Evolutionary conservation across 192 early-diverging fungal species (phyloP).

Genomic region (Physocladia obscura): DNA sequence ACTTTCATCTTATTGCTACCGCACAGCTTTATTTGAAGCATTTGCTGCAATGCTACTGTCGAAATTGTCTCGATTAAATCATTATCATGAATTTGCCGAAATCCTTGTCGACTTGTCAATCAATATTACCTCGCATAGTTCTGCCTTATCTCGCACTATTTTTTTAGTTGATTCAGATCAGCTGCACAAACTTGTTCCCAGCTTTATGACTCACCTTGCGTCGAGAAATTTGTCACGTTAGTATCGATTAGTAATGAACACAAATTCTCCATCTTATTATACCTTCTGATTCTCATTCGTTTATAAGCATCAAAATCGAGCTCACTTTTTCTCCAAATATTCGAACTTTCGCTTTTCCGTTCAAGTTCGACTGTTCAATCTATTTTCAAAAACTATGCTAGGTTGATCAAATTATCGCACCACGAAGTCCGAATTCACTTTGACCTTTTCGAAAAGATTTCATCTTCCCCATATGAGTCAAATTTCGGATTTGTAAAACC

Average conservation of each 20-base stretch:
- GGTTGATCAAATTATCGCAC: not conserved
- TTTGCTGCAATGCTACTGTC: not conserved
- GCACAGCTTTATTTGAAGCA: not conserved
- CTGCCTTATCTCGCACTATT: not conserved
- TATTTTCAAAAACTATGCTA: not conserved
- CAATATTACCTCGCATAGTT: not conserved
- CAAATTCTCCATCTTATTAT: not conserved
- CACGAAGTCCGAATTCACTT: not conserved
- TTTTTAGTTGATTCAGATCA: not conserved
- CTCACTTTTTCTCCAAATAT: not conserved
- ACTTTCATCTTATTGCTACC: not conserved
- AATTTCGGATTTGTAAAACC: not conserved
- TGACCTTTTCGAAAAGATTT: not conserved
- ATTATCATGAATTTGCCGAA: not conserved
- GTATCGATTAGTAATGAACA: not conserved
- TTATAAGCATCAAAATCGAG: no score
- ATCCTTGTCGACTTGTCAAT: not conserved
- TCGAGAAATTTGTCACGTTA: not conserved
- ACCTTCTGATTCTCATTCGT: no score
- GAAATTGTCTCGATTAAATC: constrained; percentile 6
- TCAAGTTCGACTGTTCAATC: not conserved
- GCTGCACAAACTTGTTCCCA: not conserved
- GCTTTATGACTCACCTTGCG: not conserved
- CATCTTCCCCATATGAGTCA: not conserved
- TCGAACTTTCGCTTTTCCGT: not conserved